Evolutionary conservation across 306 rosid species (phyloP), one percentile per base, ranked within the genome.

Genomic region (Trifolium pratense): DNA sequence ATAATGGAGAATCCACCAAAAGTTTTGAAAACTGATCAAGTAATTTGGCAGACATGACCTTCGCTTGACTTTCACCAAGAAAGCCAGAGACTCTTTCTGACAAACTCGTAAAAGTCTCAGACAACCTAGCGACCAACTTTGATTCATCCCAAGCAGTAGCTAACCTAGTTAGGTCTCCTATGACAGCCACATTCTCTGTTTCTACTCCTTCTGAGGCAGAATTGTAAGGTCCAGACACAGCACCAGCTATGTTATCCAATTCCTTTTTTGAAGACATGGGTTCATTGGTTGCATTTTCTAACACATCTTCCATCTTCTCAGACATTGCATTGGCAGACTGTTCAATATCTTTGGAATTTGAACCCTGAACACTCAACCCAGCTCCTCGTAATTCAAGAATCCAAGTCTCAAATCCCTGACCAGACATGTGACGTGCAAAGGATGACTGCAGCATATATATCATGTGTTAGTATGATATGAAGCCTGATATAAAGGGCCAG

Each of bases 341-440:
- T 83, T 90, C 81, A 71, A 88, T 83, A 66, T 87, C 87, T 80
- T 88, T 82, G 78, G 66, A 23, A 70, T 79, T 75, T 12, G 87
- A 78, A 71, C 76, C 87, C 34, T 75, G 87, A 62, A 88, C 34
- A 68, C 99, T 94, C 93, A 94, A 77, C 66, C 99, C 99, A 65
- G 99, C 96, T 49, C 99, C 99, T 78, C 99, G 87, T 72, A 94
- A 86, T 85, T 94, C 99, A 29, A 94, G 97, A 73, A 91, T 86
- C 99, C 99, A 94, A 43, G 99, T 91, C 75, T 95, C 97, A 25
- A 87, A 95, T 68, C 99, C 99, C 80, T 90, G 93, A 68, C 85
- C 77, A 68, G 97, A 92, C 99, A 95, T 95, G 78, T 88, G 77
- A 66, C 99, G 96, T 8, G 99, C 99, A 86, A 91, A 95, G 21